phyloP scores from a whole-genome alignment of 2,329 filamentous ascomycete genomes.

The Paraphoma chrysanthemicola region DNA sequence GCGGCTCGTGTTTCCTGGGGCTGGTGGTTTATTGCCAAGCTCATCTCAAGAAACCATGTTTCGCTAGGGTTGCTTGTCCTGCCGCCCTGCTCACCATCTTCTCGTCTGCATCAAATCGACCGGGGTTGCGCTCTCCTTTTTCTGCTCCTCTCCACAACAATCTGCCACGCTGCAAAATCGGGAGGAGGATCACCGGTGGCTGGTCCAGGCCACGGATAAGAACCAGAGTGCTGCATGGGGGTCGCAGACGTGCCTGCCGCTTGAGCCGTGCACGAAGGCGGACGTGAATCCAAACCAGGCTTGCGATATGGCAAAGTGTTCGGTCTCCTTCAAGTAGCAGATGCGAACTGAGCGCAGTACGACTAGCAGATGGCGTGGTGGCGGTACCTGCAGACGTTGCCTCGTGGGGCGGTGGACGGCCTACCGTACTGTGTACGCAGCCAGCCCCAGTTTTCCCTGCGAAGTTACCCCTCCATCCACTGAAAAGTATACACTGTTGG shows the following conservation, averaged over 20 bases:
- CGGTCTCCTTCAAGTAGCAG: not conserved
- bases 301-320: not conserved
- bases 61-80: not conserved
- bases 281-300: not conserved
- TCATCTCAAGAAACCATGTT: conserved; percentile 3
- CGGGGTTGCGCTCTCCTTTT: not conserved
- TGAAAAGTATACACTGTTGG: not conserved
- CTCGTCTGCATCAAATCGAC: no score
- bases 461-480: not conserved
- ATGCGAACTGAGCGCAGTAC: not conserved
- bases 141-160: not conserved
- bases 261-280: no score
- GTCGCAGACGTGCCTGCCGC: not conserved
- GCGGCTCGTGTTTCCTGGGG: conserved; percentile 12
- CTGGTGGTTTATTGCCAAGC: conserved; percentile 19
- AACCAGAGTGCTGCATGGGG: not conserved
- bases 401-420: not conserved
- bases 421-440: not conserved
- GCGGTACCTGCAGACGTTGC: not conserved
- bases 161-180: not conserved
- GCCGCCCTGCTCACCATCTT: not conserved
- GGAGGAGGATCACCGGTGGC: not conserved
- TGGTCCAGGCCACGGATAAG: not conserved
- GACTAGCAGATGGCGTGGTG: no score
- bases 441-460: conserved; percentile 2